phyloP scores from a whole-genome alignment of 2,329 filamentous ascomycete genomes.

The Aspergillus ibericus region DNA sequence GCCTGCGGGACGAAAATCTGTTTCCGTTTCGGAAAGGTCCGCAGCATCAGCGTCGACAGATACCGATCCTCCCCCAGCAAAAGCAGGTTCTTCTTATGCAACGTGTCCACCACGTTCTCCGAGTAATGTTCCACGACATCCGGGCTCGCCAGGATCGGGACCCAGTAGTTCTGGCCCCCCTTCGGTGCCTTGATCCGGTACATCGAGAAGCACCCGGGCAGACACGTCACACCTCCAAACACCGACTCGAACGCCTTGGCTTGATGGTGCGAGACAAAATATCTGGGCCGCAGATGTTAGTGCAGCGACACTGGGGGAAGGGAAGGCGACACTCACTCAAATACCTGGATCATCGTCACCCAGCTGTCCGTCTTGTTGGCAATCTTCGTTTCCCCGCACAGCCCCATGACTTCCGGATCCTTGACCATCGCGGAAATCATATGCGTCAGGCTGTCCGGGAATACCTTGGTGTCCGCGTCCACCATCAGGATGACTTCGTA shows the following conservation, averaged over 20 bases:
- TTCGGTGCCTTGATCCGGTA: conserved; percentile 99
- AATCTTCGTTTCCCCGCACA: conserved; percentile 99
- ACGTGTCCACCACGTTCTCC: conserved; percentile 95
- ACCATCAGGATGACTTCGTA: conserved; percentile 99
- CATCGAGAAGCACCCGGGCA: conserved; percentile 99
- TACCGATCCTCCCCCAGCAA: conserved; percentile 93
- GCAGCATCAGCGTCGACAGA: conserved; percentile 94
- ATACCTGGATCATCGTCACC: conserved; percentile 98
- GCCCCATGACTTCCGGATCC: conserved; percentile 97
- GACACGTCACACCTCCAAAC: conserved; percentile 97
- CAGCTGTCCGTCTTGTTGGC: conserved; percentile 94
- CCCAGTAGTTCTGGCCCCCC: conserved; percentile 98
- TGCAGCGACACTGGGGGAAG: background rate
- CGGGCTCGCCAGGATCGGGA: conserved; percentile 95
- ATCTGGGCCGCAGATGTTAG: conserved; percentile 44
- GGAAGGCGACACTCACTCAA: conserved; percentile 61
- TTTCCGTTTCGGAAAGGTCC: conserved; percentile 98
- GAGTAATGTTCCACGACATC: conserved; percentile 99
- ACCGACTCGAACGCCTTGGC: conserved; percentile 97
- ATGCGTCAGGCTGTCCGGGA: conserved; percentile 96
- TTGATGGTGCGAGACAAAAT: conserved; percentile 97
- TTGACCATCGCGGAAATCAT: conserved; percentile 99
- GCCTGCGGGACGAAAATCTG: conserved; percentile 98
- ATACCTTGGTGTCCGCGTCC: conserved; percentile 98
- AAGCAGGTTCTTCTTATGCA: conserved; percentile 96